Evolutionary conservation across 768 basidiomycete genomes (phyloP), one percentile per base, ranked within the genome.

Genomic region (Leucosporidium creatinivorum): DNA sequence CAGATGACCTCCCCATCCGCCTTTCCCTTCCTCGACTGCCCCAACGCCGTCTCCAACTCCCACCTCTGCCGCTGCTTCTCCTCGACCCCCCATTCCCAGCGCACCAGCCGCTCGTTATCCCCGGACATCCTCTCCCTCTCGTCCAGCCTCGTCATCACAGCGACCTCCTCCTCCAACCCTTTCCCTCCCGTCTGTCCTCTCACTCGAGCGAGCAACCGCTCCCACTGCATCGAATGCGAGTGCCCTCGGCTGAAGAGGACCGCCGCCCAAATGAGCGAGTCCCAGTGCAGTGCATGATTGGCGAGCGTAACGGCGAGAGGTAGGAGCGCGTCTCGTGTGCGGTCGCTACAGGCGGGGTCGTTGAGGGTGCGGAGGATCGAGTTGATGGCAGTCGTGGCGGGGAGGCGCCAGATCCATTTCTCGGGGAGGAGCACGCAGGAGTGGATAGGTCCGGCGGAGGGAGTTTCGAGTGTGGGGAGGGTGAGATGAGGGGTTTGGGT

Each of bases 381-480:
- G 51, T 71, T 63, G 5, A 71, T 39, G 0, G 69, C 69, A 12
- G 57, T 61, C 1, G 66, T 54, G 0, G 69, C 69, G 0, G 69
- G 69, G 10, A 65, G n/a, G 4, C 66, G 55, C 69, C 69, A 71
- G 19, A 71, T 52, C 69, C 69, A 71, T 8, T 55, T 60, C 30
- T 66, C 69, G 13, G 69, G 69, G 4, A 49, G 39, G 21, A 59
- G 57, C 47, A 26, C 54, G 47, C 62, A 3, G 58, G 57, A 31
- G 56, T 1, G 28, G 56, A 36, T 57, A 31, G 31, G 30, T n/a
- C 23, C 26, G 56, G 56, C 56, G 56, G 56, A 36, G 56, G 30
- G 6, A 17, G 51, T n/a, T 3, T 9, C n/a, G 12, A 9, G 23
- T n/a, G 51, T 52, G 12, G 51, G 51, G 8, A 52, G 51, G 21